Conservation (phyloP, 2,329 filamentous ascomycete species). For the Onygenales sp. region DNA sequence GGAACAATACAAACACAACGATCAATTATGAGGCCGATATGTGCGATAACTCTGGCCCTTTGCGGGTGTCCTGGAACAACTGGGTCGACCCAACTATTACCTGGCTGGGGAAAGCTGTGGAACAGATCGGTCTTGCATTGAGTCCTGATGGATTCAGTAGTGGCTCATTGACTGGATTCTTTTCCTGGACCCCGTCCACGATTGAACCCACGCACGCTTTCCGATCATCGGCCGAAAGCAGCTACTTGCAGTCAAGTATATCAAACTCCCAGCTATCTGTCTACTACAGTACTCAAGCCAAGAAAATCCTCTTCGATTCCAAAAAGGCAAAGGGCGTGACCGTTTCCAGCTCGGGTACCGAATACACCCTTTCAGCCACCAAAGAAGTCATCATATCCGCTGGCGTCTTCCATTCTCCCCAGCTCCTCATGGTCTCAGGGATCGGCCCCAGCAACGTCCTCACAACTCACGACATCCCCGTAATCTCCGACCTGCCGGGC, state of each 20-base stretch:
- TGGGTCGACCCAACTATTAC: constrained; percentile 31
- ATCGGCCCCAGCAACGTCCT: constrained; percentile 30
- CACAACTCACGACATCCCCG: constrained; percentile 16
- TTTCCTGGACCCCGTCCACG: constrained; percentile 30
- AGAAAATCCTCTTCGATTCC: constrained; percentile 42
- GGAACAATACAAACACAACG: constrained; percentile 14
- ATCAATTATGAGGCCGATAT: constrained; percentile 17
- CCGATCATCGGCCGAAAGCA: constrained; percentile 40
- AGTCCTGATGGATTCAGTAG: constrained; percentile 28
- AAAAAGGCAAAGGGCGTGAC: constrained; percentile 38
- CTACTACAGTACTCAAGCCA: constrained; percentile 34
- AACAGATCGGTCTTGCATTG: constrained; percentile 31
- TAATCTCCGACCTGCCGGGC: constrained; percentile 21
- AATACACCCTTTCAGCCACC: constrained; percentile 38
- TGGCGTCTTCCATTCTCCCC: constrained; percentile 46
- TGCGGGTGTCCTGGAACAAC: constrained; percentile 35
- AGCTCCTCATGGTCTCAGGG: constrained; percentile 45
- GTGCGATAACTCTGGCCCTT: constrained; percentile 24
- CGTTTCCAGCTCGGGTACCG: constrained; percentile 33
- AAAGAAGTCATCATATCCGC: constrained; percentile 42
- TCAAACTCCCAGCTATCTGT: constrained; percentile 27
- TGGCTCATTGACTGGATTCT: constrained; percentile 34
- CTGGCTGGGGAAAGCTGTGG: constrained; percentile 30
- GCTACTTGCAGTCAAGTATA: constrained; percentile 23
- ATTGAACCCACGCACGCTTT: constrained; percentile 37